phyloP scores from a whole-genome alignment of 2,329 filamentous ascomycete genomes.

The Drechslerella dactyloides region DNA sequence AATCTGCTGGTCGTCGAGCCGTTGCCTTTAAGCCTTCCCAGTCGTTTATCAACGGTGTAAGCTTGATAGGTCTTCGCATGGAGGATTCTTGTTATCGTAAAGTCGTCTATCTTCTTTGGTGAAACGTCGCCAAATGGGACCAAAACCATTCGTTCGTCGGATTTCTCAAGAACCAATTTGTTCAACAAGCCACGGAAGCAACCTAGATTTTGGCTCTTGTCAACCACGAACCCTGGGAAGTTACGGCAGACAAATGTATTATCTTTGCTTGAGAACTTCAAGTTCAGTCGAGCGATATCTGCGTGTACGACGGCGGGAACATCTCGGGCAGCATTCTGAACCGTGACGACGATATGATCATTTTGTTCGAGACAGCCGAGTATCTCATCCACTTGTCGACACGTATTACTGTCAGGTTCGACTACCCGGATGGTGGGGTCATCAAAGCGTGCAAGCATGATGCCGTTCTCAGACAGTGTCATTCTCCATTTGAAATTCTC shows the following conservation, averaged over 20 bases:
- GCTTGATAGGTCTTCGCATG: constrained; percentile 57
- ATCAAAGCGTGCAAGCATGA: constrained; percentile 51
- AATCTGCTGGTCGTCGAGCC: constrained; percentile 64
- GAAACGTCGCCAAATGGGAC: constrained; percentile 30
- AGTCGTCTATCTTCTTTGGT: constrained; percentile 1
- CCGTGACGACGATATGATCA: constrained; percentile 55
- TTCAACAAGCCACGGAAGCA: constrained; percentile 63
- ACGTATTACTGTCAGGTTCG: constrained; percentile 57
- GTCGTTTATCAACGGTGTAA: constrained; percentile 62
- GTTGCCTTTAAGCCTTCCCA: constrained; percentile 64
- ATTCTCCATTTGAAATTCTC: constrained; percentile 55
- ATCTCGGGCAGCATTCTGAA: neutral
- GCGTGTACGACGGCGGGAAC: constrained; percentile 56
- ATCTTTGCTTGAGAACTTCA: constrained; percentile 61
- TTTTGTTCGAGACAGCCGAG: constrained; percentile 58
- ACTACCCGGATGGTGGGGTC: constrained; percentile 55
- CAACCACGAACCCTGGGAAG: constrained; percentile 63
- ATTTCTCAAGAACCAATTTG: constrained; percentile 61
- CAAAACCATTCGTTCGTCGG: constrained; percentile 54
- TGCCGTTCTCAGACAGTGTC: constrained; percentile 54
- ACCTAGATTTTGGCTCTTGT: constrained; percentile 61
- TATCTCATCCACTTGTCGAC: constrained; percentile 55
- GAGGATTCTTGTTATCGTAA: constrained; percentile 4
- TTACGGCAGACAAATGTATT: constrained; percentile 61
- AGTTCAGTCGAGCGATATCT: constrained; percentile 61